Evolutionary conservation across 2,329 filamentous ascomycete genomes (phyloP), one percentile per base, ranked within the genome.

Genomic region (Colletotrichum gigasporum): DNA sequence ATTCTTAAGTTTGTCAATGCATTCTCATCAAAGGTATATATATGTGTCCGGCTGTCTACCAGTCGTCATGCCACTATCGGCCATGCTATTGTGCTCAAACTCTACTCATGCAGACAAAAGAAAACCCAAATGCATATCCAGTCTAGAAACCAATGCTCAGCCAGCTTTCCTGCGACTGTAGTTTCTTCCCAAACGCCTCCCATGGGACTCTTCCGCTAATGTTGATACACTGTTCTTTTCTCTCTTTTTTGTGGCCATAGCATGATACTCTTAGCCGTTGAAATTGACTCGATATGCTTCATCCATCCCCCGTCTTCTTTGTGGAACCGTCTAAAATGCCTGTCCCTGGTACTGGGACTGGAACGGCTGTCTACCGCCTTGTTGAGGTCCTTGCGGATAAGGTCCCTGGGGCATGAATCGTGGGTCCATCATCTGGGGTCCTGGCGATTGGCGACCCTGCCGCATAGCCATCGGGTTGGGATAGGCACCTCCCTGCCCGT

Each of bases 311-410:
- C n/a, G 3, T 28, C 42, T 10, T 14, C 1, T 10, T 11, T 24
- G 16, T n/a, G 3, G 6, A 10, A 16, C 20, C 37, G 9, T 34
- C 44, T 54, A 68, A 51, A 69, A 69, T 7, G 63, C 75, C 52
- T 78, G 76, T 10, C 77, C 75, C 50, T 80, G 77, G 47, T 78
- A 75, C 16, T 73, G 74, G 10, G 65, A 55, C 28, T 42, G 62
- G 42, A 35, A 64, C 8, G 35, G 45, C 35, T 54, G 59, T 9
- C 64, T 50, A 7, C 62, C 62, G 11, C 55, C 44, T 42, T 63
- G 66, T 35, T 59, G 66, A 50, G 50, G 41, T 4, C 64, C 63
- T 8, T 56, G 45, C 11, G 66, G 65, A 18, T 68, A 59, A 2
- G 44, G 26, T 3, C 59, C 64, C 10, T 68, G 65, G 3, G 74